phyloP scores from a whole-genome alignment of 805 yeast genomes.

The Barnettozyma populi region DNA sequence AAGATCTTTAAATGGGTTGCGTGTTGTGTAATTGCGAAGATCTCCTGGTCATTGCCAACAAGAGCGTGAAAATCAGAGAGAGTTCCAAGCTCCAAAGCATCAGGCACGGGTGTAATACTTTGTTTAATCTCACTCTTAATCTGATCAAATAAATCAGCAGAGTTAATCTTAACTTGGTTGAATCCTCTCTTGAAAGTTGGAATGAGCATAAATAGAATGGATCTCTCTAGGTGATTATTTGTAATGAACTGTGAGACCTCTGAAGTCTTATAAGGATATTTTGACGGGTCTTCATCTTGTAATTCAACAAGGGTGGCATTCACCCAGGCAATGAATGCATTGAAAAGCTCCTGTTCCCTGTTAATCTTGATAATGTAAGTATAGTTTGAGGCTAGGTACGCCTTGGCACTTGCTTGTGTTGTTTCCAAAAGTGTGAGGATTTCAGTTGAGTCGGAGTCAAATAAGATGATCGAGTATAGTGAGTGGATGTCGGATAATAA shows the following conservation, averaged over 20 bases:
- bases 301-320: conserved; percentile 25
- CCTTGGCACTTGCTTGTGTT: conserved; percentile 13
- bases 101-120: neutral
- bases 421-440: conserved; percentile 7
- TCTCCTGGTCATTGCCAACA: conserved; percentile 6
- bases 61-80: conserved; percentile 16
- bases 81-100: conserved; percentile 13
- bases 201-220: conserved; percentile 16
- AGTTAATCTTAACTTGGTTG: conserved; percentile 20
- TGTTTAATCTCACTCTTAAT: conserved; percentile 11
- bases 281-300: conserved; percentile 23
- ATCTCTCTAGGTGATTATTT: conserved; percentile 21
- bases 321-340: conserved; percentile 39
- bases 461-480: conserved; percentile 15
- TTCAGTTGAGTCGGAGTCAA: neutral
- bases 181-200: conserved; percentile 20
- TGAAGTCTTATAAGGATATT: conserved; percentile 15
- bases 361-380: conserved; percentile 37
- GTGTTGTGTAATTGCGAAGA: conserved; percentile 10
- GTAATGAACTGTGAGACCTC: conserved; percentile 24
- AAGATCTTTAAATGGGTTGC: conserved; percentile 12
- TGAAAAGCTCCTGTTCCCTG: conserved; percentile 40
- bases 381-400: conserved; percentile 29
- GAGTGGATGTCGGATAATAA: conserved; percentile 39
- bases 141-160: conserved; percentile 18